A percentile compares a stretch with the other conserved stretches of the same genome.
Conservation (phyloP, 2,329 filamentous ascomycete species). For the Xylariaceae sp. region DNA sequence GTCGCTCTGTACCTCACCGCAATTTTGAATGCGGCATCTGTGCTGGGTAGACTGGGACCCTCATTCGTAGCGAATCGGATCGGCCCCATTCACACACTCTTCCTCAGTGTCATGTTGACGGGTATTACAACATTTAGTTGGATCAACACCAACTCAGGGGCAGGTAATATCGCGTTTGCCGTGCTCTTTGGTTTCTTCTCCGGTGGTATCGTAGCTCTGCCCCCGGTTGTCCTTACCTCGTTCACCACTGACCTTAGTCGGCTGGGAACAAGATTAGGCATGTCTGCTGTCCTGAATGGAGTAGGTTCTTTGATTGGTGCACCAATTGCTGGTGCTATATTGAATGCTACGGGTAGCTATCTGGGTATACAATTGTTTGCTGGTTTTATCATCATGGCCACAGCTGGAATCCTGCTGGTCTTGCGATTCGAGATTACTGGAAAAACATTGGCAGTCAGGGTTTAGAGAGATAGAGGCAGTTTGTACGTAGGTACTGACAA, state of each 20-base stretch:
- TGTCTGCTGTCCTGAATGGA: constrained; percentile 42
- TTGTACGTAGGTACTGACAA: neutral
- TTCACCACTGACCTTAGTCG: constrained; percentile 44
- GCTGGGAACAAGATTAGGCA: constrained; percentile 50
- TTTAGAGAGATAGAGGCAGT: constrained; percentile 5
- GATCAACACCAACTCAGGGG: constrained; percentile 41
- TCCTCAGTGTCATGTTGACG: constrained; percentile 40
- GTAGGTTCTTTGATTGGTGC: constrained; percentile 41
- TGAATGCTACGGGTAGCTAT: constrained; percentile 31
- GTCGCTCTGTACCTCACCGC: constrained; percentile 51
- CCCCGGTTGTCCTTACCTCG: constrained; percentile 45
- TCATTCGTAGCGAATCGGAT: constrained; percentile 46
- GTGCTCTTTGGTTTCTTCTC: constrained; percentile 51
- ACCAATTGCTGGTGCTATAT: constrained; percentile 45
- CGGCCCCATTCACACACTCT: constrained; percentile 45
- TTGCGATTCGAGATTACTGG: constrained; percentile 20
- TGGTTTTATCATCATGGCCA: constrained; percentile 31
- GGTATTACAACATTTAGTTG: constrained; percentile 43
- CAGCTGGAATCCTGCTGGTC: constrained; percentile 18
- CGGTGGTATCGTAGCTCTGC: constrained; percentile 47
- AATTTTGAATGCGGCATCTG: constrained; percentile 53
- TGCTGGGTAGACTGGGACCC: constrained; percentile 52
- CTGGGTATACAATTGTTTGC: constrained; percentile 37
- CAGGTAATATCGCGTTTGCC: constrained; percentile 46
- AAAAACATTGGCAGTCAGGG: constrained; percentile 17